Percentiles rank a stretch among this genome's conserved stretches.
Evolutionary conservation across 2,329 filamentous ascomycete species (phyloP).

Genomic region (Stachybotrys echinatus): DNA sequence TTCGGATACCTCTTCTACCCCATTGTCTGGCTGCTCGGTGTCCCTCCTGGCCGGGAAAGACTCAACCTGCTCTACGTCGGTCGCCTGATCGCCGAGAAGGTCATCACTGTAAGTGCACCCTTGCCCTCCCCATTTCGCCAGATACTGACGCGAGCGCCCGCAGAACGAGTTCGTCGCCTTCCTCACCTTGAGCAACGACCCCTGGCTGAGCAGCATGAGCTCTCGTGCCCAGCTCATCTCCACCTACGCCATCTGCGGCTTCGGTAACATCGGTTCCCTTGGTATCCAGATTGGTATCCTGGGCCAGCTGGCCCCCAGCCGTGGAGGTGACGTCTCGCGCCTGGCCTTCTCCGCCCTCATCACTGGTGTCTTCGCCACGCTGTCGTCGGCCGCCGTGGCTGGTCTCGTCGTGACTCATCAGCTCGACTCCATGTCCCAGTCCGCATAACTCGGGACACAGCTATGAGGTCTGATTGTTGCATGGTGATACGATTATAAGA

Average conservation of each 20-base stretch:
- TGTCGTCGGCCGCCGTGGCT: conserved; percentile 73
- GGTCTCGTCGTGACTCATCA: conserved; percentile 64
- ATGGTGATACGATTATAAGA: not conserved
- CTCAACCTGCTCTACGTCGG: conserved; percentile 59
- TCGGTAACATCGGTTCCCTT: conserved; percentile 82
- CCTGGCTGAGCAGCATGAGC: not conserved
- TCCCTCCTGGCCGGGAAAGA: conserved; percentile 48
- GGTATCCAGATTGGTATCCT: conserved; percentile 89
- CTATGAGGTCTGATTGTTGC: not conserved
- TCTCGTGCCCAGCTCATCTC: conserved; percentile 73
- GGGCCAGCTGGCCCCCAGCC: conserved; percentile 69
- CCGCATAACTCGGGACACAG: too few species aligned
- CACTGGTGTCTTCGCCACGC: conserved; percentile 71
- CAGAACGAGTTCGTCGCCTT: conserved; percentile 78
- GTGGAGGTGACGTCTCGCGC: conserved; percentile 68
- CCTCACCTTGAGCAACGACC: conserved; percentile 5
- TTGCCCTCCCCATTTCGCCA: not conserved
- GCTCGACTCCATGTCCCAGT: conserved; percentile 7
- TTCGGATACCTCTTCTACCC: conserved; percentile 75
- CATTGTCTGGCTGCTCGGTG: conserved; percentile 74
- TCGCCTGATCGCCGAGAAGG: conserved; percentile 76
- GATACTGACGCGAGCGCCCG: not conserved
- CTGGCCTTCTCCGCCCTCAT: conserved; percentile 74
- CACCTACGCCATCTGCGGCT: conserved; percentile 78
- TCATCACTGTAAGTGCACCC: conserved; percentile 58